Conservation (phyloP, 805 yeast genomes). For the Ascoidea rubescens region DNA sequence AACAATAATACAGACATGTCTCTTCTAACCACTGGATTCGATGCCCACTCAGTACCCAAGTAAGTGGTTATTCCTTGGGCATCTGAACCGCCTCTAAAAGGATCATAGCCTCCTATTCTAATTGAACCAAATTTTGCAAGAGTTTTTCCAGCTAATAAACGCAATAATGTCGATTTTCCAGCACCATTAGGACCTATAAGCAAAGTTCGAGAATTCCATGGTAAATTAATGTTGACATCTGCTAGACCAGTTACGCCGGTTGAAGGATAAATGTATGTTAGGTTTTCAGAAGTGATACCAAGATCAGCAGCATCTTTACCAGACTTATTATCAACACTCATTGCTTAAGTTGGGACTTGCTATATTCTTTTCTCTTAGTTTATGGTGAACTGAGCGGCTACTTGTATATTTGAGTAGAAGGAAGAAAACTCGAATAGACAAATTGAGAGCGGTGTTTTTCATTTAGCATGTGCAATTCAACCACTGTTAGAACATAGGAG, state of each 20-base stretch:
- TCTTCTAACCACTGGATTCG: conserved; percentile 76
- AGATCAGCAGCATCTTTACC: no score
- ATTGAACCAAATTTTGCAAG: conserved; percentile 63
- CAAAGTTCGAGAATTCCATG: conserved; percentile 62
- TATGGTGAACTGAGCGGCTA: no score
- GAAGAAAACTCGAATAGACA: no score
- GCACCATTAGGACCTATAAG: conserved; percentile 95
- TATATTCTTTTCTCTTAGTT: no score
- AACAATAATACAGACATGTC: conserved; percentile 80
- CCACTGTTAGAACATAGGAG: no score
- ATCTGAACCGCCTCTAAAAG: conserved; percentile 51
- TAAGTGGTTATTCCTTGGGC: conserved; percentile 50
- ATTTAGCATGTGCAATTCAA: no score
- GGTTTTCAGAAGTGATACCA: no score
- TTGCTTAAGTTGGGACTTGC: no score
- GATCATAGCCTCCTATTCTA: conserved; percentile 71
- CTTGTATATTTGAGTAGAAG: no score
- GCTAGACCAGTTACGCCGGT: conserved; percentile 51
- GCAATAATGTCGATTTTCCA: conserved; percentile 82
- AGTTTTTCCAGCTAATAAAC: conserved; percentile 83
- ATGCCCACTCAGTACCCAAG: conserved; percentile 96
- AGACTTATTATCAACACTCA: no score
- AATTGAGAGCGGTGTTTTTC: no score
- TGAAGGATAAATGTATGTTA: conserved; percentile 57
- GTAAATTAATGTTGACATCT: conserved; percentile 45